Evolutionary conservation across 106 monocot species (phyloP).

Genomic region (Allium sativum): DNA sequence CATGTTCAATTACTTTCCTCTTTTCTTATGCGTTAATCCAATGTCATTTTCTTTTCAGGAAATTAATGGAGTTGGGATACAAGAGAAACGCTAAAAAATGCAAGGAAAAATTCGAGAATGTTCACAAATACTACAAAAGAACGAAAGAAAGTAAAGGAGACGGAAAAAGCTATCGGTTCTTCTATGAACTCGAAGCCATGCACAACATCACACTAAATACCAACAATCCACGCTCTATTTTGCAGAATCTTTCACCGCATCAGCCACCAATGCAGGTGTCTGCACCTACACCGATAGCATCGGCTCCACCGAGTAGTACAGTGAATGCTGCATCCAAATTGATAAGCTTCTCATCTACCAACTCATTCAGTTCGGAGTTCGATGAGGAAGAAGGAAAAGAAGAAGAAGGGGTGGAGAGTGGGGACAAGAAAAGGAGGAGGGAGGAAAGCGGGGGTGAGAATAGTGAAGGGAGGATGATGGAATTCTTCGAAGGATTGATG

Average conservation of each 20-base stretch:
- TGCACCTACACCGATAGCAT: constrained; percentile 8
- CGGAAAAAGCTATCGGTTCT: constrained; percentile 91
- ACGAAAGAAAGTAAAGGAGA: constrained; percentile 87
- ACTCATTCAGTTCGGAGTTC: constrained; percentile 12
- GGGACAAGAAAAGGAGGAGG: constrained; percentile 16
- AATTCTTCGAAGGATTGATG: constrained; percentile 63
- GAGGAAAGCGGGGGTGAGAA: neutral
- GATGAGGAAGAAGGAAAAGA: constrained; percentile 33
- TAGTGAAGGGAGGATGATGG: constrained; percentile 29
- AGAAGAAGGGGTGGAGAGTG: constrained; percentile 5
- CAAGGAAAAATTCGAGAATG: constrained; percentile 96
- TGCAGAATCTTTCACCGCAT: neutral
- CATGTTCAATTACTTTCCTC: neutral
- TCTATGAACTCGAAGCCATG: constrained; percentile 70
- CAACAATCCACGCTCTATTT: neutral
- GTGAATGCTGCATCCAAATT: neutral
- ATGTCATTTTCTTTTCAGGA: constrained; percentile 22
- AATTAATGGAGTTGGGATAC: constrained; percentile 64
- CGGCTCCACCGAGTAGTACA: neutral
- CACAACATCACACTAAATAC: constrained; percentile 6
- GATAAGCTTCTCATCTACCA: constrained; percentile 36
- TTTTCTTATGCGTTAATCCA: neutral
- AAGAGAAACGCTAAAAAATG: constrained; percentile 77
- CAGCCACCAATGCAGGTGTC: neutral
- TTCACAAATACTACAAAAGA: constrained; percentile 91